A percentile compares a stretch with the other conserved stretches of the same genome.
Conservation (phyloP, 305 asterid genomes). For the Fraxinus baroniana region DNA sequence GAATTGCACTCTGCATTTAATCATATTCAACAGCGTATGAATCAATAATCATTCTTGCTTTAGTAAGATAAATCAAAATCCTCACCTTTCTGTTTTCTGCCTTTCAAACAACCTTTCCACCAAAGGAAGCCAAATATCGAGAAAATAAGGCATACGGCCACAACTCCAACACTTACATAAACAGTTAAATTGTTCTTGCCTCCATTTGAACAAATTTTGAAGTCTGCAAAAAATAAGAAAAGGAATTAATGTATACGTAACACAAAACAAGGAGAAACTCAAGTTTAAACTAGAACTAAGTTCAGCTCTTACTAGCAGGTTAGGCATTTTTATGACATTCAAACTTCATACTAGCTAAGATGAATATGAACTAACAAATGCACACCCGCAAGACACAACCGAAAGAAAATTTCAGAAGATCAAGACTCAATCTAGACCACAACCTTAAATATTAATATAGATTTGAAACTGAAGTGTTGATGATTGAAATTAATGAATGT, state of each 20-base stretch:
- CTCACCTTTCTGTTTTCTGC: constrained; percentile 55
- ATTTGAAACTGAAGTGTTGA: neutral
- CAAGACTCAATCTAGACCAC: neutral
- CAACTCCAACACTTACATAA: constrained; percentile 48
- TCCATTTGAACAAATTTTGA: constrained; percentile 61
- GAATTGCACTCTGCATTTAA: neutral
- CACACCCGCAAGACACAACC: neutral
- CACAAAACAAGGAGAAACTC: neutral
- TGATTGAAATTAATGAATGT: neutral
- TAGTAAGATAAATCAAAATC: neutral
- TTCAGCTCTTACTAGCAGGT: constrained; percentile 4
- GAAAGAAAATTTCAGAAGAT: neutral
- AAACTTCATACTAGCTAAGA: neutral
- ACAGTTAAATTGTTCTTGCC: constrained; percentile 49
- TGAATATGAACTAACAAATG: neutral
- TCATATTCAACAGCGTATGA: neutral
- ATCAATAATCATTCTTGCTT: neutral
- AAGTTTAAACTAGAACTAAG: neutral
- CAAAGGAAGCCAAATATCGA: constrained; percentile 47
- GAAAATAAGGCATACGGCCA: constrained; percentile 34
- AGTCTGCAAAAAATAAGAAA: constrained; percentile 44
- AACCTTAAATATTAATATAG: neutral
- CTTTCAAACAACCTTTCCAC: constrained; percentile 59
- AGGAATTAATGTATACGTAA: neutral
- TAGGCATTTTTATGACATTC: neutral